Conservation (phyloP, 2,329 filamentous ascomycete genomes). For the Calonectria leucothoes region DNA sequence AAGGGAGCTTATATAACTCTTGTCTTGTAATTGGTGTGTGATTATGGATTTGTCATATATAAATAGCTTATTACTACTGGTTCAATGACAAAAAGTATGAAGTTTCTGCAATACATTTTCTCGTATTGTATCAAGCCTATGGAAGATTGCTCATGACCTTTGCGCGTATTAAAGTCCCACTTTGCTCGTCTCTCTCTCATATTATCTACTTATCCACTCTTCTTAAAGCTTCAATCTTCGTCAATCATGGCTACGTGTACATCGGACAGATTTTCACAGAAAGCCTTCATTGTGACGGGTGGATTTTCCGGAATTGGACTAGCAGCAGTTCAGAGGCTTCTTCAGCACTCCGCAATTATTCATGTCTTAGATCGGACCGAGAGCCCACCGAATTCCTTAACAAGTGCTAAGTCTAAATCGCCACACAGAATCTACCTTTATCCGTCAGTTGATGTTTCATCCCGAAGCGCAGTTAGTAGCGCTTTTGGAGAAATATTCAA, state of each 20-base stretch:
- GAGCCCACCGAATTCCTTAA: neutral
- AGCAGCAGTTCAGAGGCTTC: neutral
- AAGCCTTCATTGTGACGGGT: neutral
- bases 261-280: neutral
- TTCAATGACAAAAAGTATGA: too few relatives aligned
- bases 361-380: neutral
- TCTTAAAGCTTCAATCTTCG: neutral
- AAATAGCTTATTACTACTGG: too few relatives aligned
- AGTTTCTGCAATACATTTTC: too few relatives aligned
- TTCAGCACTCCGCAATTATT: neutral
- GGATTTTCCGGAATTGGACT: neutral
- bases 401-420: neutral
- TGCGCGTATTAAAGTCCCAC: too few relatives aligned
- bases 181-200: too few relatives aligned
- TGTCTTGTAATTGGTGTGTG: too few relatives aligned
- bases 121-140: too few relatives aligned
- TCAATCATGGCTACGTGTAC: neutral
- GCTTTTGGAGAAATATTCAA: neutral
- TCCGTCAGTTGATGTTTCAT: neutral
- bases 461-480: neutral
- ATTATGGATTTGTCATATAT: too few relatives aligned
- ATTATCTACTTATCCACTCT: too few relatives aligned
- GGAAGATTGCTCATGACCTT: too few relatives aligned
- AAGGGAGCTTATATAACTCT: too few relatives aligned
- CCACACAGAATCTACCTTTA: neutral